Base-by-base conservation (phyloP, 163 green algal species). In the Scenedesmus sp. region DNA sequence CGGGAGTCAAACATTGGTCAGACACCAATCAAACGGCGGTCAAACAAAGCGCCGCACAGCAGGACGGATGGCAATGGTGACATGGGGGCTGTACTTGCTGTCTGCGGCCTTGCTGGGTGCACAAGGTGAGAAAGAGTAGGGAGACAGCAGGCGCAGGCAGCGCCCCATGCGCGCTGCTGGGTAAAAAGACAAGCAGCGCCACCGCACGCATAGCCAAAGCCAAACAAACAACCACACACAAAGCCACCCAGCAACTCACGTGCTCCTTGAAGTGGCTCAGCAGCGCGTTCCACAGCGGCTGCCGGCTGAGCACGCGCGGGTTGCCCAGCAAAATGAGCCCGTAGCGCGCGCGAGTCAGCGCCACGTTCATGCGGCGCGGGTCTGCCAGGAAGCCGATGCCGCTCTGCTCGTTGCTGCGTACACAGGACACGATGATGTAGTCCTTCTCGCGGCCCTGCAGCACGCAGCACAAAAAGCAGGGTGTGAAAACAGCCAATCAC, bases 391-490 rank as follows among this genome's bases (percentile, higher is more conserved):
- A 99, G 26, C 98, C 98, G 88, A 99, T 98, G 77, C 97, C 97
- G 92, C 97, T 95, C 92, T 93, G 95, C 91, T 99, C 98, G 90
- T 99, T 99, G 90, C 95, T 98, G 46, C 98, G 96, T 82, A 99
- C 98, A 93, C 98, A 99, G 0, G 97, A 99, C 57, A 99, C 93
- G 77, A 99, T 97, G 92, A 99, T 99, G 96, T 98, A 98, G 91
- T 99, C 98, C 96, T 99, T 99, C 96, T 99, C 98, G 5, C 98
- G 96, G 0, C 98, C 98, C 95, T 99, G 96, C 82, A 82, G 1
- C 13, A 34, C 4, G n/a, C 3, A 23, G 13, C 2, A 5, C 20
- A 84, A 34, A 84, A 62, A 84, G 12, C 34, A 84, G 77, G 8
- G 1, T 12, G 7, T 70, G 59, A 10, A 15, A 15, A 10, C 59